Conservation (phyloP, 2,329 filamentous ascomycete genomes). For the Fusarium armeniacum region DNA sequence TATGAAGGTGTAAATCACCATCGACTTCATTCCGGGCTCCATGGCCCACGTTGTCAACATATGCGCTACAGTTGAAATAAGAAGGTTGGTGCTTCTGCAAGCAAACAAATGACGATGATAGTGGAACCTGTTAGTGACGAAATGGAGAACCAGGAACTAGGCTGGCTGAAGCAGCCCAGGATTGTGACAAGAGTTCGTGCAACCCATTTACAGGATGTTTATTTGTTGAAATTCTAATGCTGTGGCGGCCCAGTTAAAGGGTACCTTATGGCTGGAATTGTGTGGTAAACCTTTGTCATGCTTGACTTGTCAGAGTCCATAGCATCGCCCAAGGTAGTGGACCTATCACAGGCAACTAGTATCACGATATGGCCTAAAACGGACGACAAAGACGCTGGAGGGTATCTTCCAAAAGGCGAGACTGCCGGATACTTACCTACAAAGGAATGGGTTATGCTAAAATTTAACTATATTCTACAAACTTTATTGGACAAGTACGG, state of each 20-base stretch:
- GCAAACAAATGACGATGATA: constrained; percentile 18
- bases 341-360: background rate
- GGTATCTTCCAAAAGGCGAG: constrained; percentile 20
- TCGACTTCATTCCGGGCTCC: background rate
- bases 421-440: constrained; percentile 2
- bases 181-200: constrained; percentile 11
- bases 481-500: constrained; percentile 1
- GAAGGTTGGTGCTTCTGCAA: constrained; percentile 12
- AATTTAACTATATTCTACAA: constrained; percentile 2
- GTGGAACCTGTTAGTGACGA: constrained; percentile 10
- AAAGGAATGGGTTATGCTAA: background rate
- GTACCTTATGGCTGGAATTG: constrained; percentile 28
- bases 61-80: background rate
- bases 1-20: background rate
- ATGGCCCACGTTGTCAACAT: background rate
- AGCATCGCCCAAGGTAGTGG: background rate
- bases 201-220: background rate
- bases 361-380: background rate
- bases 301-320: background rate
- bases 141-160: background rate
- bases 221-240: constrained; percentile 7
- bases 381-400: constrained; percentile 19
- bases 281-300: constrained; percentile 6
- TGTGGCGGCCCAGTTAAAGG: background rate
- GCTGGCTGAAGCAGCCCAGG: constrained; percentile 21